Percentiles rank a stretch among this genome's conserved stretches.
Evolutionary conservation across 2,329 filamentous ascomycete species (phyloP).

Genomic region (Beauveria sp.): DNA sequence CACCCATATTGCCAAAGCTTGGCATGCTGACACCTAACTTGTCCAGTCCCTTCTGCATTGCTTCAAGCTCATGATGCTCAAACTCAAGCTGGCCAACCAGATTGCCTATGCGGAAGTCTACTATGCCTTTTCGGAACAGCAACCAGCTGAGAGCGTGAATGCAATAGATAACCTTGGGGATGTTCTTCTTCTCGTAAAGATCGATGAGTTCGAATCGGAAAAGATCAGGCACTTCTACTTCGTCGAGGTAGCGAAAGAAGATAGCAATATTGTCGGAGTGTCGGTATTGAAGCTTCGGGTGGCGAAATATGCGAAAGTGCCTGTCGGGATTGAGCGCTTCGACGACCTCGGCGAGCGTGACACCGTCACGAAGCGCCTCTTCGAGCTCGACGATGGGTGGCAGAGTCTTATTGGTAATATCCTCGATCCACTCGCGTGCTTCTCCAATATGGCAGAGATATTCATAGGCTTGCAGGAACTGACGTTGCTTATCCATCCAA

Average conservation of each 20-base stretch:
- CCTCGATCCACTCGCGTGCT: slow-evolving; percentile 97
- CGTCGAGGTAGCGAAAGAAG: slow-evolving; percentile 89
- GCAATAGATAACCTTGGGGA: slow-evolving; percentile 98
- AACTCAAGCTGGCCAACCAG: slow-evolving; percentile 94
- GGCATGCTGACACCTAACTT: slow-evolving; percentile 94
- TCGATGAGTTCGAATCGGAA: slow-evolving; percentile 97
- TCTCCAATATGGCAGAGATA: slow-evolving; percentile 98
- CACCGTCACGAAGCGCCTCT: slow-evolving; percentile 84
- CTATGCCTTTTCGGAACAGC: slow-evolving; percentile 89
- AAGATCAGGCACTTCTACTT: slow-evolving; percentile 86
- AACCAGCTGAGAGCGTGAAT: slow-evolving; percentile 97
- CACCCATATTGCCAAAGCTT: slow-evolving; percentile 94
- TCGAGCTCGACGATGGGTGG: slow-evolving; percentile 91
- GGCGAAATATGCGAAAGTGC: slow-evolving; percentile 73
- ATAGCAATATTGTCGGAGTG: slow-evolving; percentile 97
- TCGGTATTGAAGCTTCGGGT: slow-evolving; percentile 79
- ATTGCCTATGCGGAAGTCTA: slow-evolving; percentile 94
- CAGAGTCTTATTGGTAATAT: slow-evolving; percentile 76
- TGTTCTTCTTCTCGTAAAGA: slow-evolving; percentile 98
- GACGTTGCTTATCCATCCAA: slow-evolving; percentile 98
- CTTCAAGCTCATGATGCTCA: slow-evolving; percentile 93
- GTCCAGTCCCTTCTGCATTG: slow-evolving; percentile 93
- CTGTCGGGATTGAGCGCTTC: slow-evolving; percentile 76
- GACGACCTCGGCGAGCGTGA: slow-evolving; percentile 90
- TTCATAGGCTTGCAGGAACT: slow-evolving; percentile 94